phyloP scores from a whole-genome alignment of 176 grass and related monocot genomes.

The Otatea glauca region DNA sequence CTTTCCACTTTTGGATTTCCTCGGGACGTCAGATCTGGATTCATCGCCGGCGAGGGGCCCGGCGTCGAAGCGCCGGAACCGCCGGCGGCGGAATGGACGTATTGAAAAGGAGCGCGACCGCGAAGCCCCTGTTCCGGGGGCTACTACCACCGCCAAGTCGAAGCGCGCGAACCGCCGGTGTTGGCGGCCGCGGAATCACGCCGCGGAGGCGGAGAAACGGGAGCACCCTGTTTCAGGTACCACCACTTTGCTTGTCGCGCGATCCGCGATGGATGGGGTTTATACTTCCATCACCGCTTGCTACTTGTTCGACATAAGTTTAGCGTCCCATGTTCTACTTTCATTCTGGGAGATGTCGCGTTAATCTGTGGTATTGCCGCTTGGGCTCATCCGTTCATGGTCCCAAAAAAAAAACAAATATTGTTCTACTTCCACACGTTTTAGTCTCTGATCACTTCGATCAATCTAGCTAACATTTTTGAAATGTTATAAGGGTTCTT shows the following conservation, averaged over 20 bases:
- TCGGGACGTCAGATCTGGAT: conserved; percentile 41
- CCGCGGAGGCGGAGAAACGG: not conserved
- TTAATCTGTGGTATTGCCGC: not conserved
- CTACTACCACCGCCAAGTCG: not conserved
- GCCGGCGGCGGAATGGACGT: not conserved
- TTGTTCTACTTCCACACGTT: not conserved
- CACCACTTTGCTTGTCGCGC: not conserved
- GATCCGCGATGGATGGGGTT: conserved; percentile 24
- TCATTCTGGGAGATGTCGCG: not conserved
- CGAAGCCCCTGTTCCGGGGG: not conserved
- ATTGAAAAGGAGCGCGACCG: conserved; percentile 23
- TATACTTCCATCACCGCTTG: not conserved
- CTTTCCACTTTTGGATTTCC: conserved; percentile 1
- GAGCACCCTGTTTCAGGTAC: conserved; percentile 29
- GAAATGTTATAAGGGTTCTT: not conserved
- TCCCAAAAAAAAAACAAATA: no score
- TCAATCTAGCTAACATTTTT: not conserved
- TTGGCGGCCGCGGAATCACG: not conserved
- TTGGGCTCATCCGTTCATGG: no score
- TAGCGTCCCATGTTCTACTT: not conserved
- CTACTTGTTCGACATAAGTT: not conserved
- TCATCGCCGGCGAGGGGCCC: not conserved
- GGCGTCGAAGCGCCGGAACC: not conserved
- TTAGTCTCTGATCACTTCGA: not conserved
- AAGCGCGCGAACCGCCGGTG: not conserved